phyloP scores from a whole-genome alignment of 768 basidiomycete genomes.

The Crepidotus variabilis region DNA sequence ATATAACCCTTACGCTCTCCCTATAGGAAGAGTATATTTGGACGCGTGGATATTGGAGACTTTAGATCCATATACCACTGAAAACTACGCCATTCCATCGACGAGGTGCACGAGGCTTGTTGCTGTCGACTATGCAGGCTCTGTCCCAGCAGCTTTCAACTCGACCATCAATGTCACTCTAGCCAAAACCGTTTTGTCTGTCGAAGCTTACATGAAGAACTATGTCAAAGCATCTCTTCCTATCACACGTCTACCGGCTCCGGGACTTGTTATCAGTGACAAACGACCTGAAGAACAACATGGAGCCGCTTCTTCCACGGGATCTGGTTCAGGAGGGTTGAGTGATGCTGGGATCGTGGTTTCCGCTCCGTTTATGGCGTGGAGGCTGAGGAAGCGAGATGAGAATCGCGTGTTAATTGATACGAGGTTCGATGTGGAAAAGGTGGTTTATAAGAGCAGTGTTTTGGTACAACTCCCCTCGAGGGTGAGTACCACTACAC shows the following conservation, averaged over 20 bases:
- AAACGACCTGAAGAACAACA: constrained; percentile 45
- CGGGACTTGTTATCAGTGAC: constrained; percentile 56
- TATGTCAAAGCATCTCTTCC: constrained; percentile 50
- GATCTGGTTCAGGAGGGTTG: constrained; percentile 5
- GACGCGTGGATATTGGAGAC: constrained; percentile 98
- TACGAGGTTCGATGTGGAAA: constrained; percentile 48
- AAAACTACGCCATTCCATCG: constrained; percentile 93
- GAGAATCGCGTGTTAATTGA: constrained; percentile 53
- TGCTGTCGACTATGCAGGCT: constrained; percentile 84
- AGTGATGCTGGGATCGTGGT: constrained; percentile 9
- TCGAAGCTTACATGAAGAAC: constrained; percentile 73
- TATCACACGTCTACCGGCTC: constrained; percentile 62
- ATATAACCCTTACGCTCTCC: constrained; percentile 72
- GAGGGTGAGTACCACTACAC: not conserved
- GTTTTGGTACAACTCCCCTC: constrained; percentile 41
- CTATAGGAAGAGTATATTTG: constrained; percentile 77
- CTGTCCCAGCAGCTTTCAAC: constrained; percentile 81
- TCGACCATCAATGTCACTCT: constrained; percentile 79
- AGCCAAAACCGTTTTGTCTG: constrained; percentile 63
- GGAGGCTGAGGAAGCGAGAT: constrained; percentile 62
- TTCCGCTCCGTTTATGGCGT: constrained; percentile 31
- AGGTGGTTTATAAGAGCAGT: constrained; percentile 46
- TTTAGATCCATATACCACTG: constrained; percentile 90
- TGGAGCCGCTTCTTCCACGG: constrained; percentile 5
- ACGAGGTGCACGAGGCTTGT: constrained; percentile 83